A percentile compares a stretch with the other conserved stretches of the same genome.
These are phyloP conservation scores for Cystobasidiaceae sp. DNA, from an alignment of 1,284 basidiomycete species.

Conservation along the genomic window DNA sequence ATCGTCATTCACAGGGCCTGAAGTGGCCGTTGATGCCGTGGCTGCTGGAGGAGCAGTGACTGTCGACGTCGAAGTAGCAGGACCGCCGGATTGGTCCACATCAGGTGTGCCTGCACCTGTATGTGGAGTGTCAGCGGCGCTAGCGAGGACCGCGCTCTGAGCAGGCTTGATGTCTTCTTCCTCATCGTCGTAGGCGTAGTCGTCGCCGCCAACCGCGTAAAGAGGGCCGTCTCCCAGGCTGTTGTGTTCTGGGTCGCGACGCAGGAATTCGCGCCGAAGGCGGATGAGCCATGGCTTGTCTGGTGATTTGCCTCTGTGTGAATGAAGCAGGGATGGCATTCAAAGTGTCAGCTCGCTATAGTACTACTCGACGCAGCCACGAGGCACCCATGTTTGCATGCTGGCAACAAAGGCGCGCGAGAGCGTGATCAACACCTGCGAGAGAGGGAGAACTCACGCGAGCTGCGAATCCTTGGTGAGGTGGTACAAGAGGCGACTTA, in stretches of 20 bases:
- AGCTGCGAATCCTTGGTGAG: conserved; percentile 52
- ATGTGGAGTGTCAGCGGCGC: not conserved
- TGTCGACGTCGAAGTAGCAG: not conserved
- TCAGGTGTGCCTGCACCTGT: not conserved
- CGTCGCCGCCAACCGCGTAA: not conserved
- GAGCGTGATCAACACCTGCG: not conserved
- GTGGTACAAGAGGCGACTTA: conserved; percentile 51
- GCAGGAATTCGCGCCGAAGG: conserved; percentile 47
- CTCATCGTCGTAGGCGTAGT: conserved; percentile 12
- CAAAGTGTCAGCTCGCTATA: too few species aligned
- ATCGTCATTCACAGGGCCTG: too few species aligned
- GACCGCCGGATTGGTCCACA: conserved; percentile 13
- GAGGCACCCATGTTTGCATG: not conserved
- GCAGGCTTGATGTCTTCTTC: not conserved
- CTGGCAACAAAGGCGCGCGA: not conserved
- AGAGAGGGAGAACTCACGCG: conserved; percentile 45
- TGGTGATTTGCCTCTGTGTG: conserved; percentile 35
- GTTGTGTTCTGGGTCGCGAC: conserved; percentile 42
- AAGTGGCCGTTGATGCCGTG: not conserved
- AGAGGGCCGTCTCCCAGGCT: conserved; percentile 42
- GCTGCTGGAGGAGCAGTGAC: not conserved
- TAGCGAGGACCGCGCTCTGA: not conserved
- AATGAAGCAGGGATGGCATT: too few species aligned
- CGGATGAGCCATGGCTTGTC: conserved; percentile 47
- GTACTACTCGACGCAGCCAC: not conserved